Percentiles rank a stretch among this genome's conserved stretches.
phyloP scores from a whole-genome alignment of 331 rosid genomes.

The Ulmus americana region DNA sequence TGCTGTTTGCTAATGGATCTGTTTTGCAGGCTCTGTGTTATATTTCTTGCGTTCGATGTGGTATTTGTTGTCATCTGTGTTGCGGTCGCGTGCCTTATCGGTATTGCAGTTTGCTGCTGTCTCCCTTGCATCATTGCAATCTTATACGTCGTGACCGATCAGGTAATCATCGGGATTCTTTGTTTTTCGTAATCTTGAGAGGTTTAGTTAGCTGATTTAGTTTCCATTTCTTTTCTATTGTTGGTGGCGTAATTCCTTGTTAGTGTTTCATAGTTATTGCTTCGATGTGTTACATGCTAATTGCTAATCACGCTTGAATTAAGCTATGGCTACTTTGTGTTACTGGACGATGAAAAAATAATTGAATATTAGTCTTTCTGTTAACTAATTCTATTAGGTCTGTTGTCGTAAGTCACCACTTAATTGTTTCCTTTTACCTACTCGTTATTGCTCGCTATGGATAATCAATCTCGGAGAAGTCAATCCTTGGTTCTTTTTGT shows the following conservation, averaged over 20 bases:
- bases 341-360: too few species aligned
- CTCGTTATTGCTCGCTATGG: too few species aligned
- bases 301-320: too few species aligned
- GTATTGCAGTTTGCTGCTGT: slow-evolving; percentile 94
- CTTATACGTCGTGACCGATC: slow-evolving; percentile 59
- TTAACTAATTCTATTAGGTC: too few species aligned
- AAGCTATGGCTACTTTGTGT: too few species aligned
- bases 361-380: too few species aligned
- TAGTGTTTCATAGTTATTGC: neutral
- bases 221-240: neutral
- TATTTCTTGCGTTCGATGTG: slow-evolving; percentile 79
- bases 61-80: slow-evolving; percentile 71
- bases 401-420: too few species aligned
- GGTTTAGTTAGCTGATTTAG: too few species aligned
- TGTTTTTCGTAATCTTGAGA: neutral
- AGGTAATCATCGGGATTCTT: slow-evolving; percentile 36
- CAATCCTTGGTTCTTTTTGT: neutral
- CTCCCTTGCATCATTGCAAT: slow-evolving; percentile 90
- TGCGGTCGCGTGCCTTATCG: slow-evolving; percentile 76
- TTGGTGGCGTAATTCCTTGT: neutral
- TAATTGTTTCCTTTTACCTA: too few species aligned
- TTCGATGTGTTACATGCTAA: too few species aligned
- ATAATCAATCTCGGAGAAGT: too few species aligned
- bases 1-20: slow-evolving; percentile 10
- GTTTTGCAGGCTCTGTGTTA: slow-evolving; percentile 73